Evolutionary conservation across 2,329 filamentous ascomycete genomes (phyloP), one percentile per base, ranked within the genome.

Genomic region (Fusarium virguliforme): DNA sequence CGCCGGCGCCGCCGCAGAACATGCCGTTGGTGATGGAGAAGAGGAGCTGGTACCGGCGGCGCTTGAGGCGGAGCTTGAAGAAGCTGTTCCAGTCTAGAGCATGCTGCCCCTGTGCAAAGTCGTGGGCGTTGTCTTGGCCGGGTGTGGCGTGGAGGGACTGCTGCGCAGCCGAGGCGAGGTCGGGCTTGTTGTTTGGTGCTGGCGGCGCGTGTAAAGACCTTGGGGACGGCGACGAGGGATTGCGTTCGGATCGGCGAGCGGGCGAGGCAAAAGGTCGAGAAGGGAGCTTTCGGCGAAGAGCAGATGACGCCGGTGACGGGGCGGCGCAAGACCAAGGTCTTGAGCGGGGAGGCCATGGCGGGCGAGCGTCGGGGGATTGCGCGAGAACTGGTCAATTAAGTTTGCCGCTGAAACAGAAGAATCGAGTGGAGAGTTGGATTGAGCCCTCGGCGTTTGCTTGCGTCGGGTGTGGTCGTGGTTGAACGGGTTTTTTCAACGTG

Each of bases 61-160:
- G 93, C 66, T 91, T 92, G 76, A 94, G 92, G 77, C 95, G 94
- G 66, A 98, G 91, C 79, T 90, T 89, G 86, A 98, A 97, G 86
- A 97, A 98, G 58, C 90, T 90, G 84, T 98, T 92, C 95, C 95
- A 98, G 83, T 94, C 89, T 43, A 95, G 88, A 80, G 75, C 56
- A 57, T 60, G 59, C 64, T 72, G 60, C 28, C 28, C 43, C 76
- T 70, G 60, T 22, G 67, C 65, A 60, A 62, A 48, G 18, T 55
- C 63, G n/a, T 55, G 58, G 30, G 55, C 46, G 56, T 60, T 71
- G 41, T 70, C 68, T 34, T 48, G 35, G 41, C 63, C 72, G 51
- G 68, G 43, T 67, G 70, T 67, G 60, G 64, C 68, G 56, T 60
- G 60, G 43, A 58, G 63, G 65, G 74, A 74, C 64, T 68, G 75